Conservation (phyloP, 2,329 filamentous ascomycete genomes). For the Lachnellula arida region DNA sequence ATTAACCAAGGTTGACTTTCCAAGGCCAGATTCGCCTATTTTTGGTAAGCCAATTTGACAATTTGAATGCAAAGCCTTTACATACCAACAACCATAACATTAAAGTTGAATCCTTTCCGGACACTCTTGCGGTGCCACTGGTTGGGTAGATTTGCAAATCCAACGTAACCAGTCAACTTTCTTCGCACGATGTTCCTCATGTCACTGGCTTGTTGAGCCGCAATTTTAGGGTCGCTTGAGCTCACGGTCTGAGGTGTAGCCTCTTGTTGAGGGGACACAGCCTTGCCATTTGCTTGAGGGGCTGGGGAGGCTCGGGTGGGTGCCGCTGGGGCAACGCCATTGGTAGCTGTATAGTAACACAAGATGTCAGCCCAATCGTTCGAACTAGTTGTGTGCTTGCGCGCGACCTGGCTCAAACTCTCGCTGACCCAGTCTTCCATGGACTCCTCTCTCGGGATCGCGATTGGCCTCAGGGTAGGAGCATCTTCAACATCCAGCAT, state of each 20-base stretch:
- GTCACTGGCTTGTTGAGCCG: conserved; percentile 34
- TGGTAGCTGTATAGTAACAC: conserved; percentile 33
- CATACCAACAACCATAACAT: conserved; percentile 99
- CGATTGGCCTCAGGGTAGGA: conserved; percentile 33
- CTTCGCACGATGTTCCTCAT: conserved; percentile 85
- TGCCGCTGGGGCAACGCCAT: conserved; percentile 28
- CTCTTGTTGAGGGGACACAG: conserved; percentile 22
- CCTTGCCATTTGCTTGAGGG: conserved; percentile 28
- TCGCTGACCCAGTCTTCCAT: conserved; percentile 27
- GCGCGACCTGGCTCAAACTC: conserved; percentile 21
- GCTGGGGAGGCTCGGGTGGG: conserved; percentile 28
- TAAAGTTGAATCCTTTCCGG: conserved; percentile 99
- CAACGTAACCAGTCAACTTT: conserved; percentile 97
- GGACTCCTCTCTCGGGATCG: conserved; percentile 19
- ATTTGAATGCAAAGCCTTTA: conserved; percentile 27
- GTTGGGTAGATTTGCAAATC: conserved; percentile 97
- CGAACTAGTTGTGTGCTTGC: conserved; percentile 23
- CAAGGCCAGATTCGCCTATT: conserved; percentile 93
- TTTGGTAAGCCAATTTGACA: conserved; percentile 14
- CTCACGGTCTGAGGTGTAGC: conserved; percentile 32
- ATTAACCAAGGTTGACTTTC: conserved; percentile 98
- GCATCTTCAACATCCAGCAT: conserved; percentile 50
- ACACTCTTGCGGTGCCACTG: conserved; percentile 99
- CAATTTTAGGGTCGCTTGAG: conserved; percentile 33
- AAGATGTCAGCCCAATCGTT: conserved; percentile 32